A percentile compares a stretch with the other conserved stretches of the same genome.
phyloP scores from a whole-genome alignment of 441 rosid genomes.

The Macaranga tanarius region DNA sequence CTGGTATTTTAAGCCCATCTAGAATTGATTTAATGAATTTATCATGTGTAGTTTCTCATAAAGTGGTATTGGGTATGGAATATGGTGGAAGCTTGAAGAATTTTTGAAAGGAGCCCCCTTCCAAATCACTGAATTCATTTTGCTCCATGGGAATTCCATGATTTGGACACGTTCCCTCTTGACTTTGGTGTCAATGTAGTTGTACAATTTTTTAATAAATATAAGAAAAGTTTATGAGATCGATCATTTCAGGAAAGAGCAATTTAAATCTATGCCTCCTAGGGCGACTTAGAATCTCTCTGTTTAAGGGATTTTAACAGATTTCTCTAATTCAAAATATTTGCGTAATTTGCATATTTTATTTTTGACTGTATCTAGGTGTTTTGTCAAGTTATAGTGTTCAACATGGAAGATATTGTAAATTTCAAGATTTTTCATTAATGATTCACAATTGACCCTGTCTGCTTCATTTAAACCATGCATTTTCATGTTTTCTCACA shows the following conservation, averaged over 20 bases:
- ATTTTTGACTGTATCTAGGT: not conserved
- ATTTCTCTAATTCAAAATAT: not conserved
- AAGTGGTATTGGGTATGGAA: not conserved
- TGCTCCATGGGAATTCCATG: not conserved
- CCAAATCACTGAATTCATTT: not conserved
- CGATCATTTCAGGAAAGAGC: not conserved
- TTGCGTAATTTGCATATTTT: not conserved
- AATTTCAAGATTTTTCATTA: not conserved
- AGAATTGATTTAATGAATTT: not conserved
- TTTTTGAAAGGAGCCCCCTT: not conserved
- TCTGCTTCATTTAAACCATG: not conserved
- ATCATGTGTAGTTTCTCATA: not conserved
- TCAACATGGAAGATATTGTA: not conserved
- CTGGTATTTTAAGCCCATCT: not conserved
- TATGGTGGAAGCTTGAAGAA: not conserved
- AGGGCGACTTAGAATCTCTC: not conserved
- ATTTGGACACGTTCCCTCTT: not conserved
- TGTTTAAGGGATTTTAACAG: not conserved
- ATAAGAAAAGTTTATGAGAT: not conserved
- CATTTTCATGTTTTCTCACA: not conserved
- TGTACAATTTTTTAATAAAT: not conserved
- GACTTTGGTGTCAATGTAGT: not conserved
- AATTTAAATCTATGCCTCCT: not conserved
- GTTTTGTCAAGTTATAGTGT: not conserved
- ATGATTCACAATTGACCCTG: not conserved